Conservation (phyloP, 768 basidiomycete genomes). For the Terana coerulea region DNA sequence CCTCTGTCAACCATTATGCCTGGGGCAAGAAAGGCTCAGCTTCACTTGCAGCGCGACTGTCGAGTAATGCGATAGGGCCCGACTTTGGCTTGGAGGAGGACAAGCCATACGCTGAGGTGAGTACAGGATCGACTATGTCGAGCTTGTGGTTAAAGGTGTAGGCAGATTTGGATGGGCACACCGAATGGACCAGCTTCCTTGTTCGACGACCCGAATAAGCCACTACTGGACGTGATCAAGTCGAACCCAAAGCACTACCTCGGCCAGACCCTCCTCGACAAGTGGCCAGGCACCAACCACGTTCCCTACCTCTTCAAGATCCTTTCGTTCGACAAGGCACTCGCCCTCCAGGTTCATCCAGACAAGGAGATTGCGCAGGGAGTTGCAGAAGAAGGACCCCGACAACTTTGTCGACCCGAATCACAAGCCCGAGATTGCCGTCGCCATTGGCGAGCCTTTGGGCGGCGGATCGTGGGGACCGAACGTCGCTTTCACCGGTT, state of each 20-base stretch:
- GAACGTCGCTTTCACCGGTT: constrained; percentile 32
- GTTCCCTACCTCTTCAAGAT: constrained; percentile 58
- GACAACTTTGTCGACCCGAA: constrained; percentile 44
- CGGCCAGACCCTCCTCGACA: constrained; percentile 32
- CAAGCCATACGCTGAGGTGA: constrained; percentile 54
- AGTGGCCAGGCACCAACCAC: constrained; percentile 27
- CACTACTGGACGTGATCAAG: constrained; percentile 32
- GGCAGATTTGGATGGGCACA: constrained; percentile 61
- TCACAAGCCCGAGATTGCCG: constrained; percentile 60
- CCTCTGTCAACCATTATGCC: constrained; percentile 39
- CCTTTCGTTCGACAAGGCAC: constrained; percentile 49
- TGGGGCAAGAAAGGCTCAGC: constrained; percentile 50
- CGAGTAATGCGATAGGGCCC: constrained; percentile 23
- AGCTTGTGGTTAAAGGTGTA: too few species aligned
- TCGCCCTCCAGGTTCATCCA: constrained; percentile 57
- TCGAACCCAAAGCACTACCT: constrained; percentile 28
- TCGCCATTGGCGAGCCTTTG: constrained; percentile 42
- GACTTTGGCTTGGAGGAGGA: constrained; percentile 37
- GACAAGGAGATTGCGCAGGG: constrained; percentile 47
- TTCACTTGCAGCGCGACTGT: constrained; percentile 47
- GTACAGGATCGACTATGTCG: constrained; percentile 7
- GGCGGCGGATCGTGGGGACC: constrained; percentile 10
- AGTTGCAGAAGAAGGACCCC: constrained; percentile 38
- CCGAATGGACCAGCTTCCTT: constrained; percentile 42
- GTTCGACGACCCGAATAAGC: constrained; percentile 22